Evolutionary conservation across 306 rosid species (phyloP).

Genomic region (Argentina anserina): DNA sequence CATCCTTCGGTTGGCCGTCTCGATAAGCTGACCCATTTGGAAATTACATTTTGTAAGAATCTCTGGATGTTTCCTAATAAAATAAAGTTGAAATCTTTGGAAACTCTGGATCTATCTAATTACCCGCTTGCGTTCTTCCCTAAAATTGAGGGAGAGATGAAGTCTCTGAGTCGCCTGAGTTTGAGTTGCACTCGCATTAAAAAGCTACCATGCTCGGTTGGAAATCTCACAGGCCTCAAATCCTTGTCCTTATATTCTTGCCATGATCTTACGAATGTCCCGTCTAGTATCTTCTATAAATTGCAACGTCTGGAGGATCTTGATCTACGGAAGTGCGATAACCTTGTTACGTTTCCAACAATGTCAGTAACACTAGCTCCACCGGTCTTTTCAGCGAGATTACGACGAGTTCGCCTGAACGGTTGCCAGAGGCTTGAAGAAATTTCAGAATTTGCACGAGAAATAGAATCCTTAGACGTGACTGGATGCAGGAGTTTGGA

Average conservation of each 20-base stretch:
- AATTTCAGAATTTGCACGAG: neutral
- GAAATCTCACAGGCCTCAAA: neutral
- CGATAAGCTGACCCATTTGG: neutral
- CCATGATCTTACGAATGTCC: fast-evolving
- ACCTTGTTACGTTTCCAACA: neutral
- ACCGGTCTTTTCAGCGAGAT: neutral
- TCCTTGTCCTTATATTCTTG: fast-evolving
- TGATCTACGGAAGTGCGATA: neutral
- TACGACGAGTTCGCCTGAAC: neutral
- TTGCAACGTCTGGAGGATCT: neutral
- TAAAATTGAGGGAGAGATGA: neutral
- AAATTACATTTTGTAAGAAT: fast-evolving
- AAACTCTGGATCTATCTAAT: neutral
- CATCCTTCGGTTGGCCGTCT: neutral
- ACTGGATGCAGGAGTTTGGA: neutral
- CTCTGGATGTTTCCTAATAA: neutral
- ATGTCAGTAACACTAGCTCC: neutral
- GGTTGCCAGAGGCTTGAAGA: neutral
- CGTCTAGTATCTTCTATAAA: neutral
- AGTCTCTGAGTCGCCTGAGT: neutral
- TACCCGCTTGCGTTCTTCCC: neutral
- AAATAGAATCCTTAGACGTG: neutral
- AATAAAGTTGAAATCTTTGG: neutral
- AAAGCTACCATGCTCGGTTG: neutral
- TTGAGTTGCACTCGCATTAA: neutral